Conservation (phyloP, 257 asterid genomes). For the Solanum okadae region DNA sequence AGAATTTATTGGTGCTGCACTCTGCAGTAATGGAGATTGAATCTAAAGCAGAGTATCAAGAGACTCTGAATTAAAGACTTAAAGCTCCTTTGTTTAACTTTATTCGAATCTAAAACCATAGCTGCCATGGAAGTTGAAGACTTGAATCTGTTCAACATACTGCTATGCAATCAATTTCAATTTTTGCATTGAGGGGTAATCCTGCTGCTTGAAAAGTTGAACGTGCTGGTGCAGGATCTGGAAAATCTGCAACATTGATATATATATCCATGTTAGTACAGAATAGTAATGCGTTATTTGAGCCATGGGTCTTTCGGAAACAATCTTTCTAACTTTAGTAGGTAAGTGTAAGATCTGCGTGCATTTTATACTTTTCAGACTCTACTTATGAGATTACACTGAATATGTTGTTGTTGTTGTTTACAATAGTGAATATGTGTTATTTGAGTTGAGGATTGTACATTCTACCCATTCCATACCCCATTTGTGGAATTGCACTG, state of each 20-base stretch:
- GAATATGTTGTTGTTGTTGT: not conserved
- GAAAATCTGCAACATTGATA: constrained; percentile 49
- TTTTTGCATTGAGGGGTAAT: constrained; percentile 65
- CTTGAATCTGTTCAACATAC: constrained; percentile 5
- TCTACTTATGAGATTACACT: rapidly evolving
- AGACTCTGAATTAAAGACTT: not conserved
- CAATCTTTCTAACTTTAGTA: not conserved
- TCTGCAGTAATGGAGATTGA: not conserved
- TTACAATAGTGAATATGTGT: not conserved
- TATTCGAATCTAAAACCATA: not conserved
- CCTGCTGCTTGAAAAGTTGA: constrained; percentile 91
- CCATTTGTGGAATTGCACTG: not conserved
- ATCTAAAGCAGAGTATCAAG: not conserved
- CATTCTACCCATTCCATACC: not conserved
- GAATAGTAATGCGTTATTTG: not conserved
- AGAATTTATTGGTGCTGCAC: not conserved
- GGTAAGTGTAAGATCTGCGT: not conserved
- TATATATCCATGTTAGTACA: not conserved
- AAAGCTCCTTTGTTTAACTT: not conserved
- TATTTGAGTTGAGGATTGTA: not conserved
- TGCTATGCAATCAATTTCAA: constrained; percentile 87
- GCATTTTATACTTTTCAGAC: not conserved
- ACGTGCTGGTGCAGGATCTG: constrained; percentile 83
- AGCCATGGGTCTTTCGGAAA: not conserved
- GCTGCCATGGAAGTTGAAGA: not conserved